Conservation (phyloP, 352 stramenopile genomes). For the Globisporangium nagaii region DNA sequence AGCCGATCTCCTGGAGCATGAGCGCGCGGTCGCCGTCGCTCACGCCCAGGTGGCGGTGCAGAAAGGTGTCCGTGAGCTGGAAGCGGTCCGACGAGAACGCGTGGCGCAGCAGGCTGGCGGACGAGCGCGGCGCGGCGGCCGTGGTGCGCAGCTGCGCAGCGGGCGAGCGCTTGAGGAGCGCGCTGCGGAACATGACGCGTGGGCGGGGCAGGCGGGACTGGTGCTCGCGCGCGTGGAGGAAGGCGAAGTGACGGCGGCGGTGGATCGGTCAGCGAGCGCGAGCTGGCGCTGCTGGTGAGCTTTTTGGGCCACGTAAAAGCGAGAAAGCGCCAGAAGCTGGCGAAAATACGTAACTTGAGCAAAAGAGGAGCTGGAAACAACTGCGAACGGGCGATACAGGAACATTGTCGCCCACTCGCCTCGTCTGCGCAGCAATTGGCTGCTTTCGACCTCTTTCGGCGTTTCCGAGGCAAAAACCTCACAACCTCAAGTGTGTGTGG, state of each 20-base stretch:
- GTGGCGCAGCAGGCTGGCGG: background rate
- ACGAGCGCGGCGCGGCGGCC: background rate
- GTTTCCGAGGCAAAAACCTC: too few species aligned
- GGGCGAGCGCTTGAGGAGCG: constrained; percentile 12
- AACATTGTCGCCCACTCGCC: too few species aligned
- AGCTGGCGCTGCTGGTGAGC: too few species aligned
- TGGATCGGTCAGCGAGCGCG: background rate
- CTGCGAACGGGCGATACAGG: too few species aligned
- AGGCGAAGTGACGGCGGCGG: constrained; percentile 1
- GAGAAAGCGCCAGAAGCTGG: too few species aligned
- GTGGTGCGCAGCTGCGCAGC: constrained; percentile 1
- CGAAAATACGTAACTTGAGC: too few species aligned
- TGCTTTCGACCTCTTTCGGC: too few species aligned
- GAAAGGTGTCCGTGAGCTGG: constrained; percentile 52
- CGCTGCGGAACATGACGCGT: constrained; percentile 10
- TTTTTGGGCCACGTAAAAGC: too few species aligned
- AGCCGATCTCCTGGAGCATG: constrained; percentile 94
- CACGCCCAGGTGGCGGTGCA: constrained; percentile 87
- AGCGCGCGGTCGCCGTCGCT: constrained; percentile 78
- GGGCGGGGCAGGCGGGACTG: background rate
- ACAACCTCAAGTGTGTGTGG: too few species aligned
- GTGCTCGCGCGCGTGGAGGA: background rate
- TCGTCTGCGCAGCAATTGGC: too few species aligned
- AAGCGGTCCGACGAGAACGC: constrained; percentile 25
- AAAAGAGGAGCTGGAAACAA: too few species aligned